Conservation (phyloP, 305 asterid species). For the Fraxinus nigra region DNA sequence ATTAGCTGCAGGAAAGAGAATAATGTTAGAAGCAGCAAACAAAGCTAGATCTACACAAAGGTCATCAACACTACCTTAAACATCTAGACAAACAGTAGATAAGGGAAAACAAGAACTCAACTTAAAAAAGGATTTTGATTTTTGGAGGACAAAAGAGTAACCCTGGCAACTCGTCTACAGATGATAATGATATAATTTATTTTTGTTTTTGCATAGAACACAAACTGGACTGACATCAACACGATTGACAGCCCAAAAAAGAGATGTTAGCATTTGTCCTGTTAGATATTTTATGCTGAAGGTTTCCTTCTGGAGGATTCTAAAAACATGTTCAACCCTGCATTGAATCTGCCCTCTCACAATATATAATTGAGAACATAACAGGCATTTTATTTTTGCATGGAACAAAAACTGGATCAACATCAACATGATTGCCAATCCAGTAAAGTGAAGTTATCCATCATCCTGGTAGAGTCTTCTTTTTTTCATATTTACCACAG, state of each 20-base stretch:
- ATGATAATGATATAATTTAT: no score
- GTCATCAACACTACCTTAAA: not conserved
- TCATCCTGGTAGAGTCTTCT: not conserved
- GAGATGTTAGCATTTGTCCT: not conserved
- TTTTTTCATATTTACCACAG: not conserved
- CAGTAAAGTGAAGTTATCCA: not conserved
- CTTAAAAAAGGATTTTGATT: not conserved
- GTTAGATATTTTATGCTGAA: not conserved
- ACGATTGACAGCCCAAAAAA: not conserved
- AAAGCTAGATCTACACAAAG: not conserved
- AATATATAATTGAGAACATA: not conserved
- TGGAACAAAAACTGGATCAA: not conserved
- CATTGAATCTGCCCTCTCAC: not conserved
- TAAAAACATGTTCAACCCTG: not conserved
- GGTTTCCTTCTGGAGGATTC: not conserved
- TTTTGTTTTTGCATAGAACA: not conserved
- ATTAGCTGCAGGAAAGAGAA: slow-evolving; percentile 53
- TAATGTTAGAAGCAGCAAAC: slow-evolving; percentile 8
- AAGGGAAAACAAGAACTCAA: not conserved
- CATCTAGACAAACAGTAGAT: not conserved
- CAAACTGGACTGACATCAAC: not conserved
- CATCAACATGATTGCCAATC: not conserved
- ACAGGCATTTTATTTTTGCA: not conserved
- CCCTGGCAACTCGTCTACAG: not conserved
- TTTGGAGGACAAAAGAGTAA: not conserved